Percentiles rank a stretch among this genome's conserved stretches.
phyloP scores from a whole-genome alignment of 306 rosid genomes.

The Prinsepia uniflora region DNA sequence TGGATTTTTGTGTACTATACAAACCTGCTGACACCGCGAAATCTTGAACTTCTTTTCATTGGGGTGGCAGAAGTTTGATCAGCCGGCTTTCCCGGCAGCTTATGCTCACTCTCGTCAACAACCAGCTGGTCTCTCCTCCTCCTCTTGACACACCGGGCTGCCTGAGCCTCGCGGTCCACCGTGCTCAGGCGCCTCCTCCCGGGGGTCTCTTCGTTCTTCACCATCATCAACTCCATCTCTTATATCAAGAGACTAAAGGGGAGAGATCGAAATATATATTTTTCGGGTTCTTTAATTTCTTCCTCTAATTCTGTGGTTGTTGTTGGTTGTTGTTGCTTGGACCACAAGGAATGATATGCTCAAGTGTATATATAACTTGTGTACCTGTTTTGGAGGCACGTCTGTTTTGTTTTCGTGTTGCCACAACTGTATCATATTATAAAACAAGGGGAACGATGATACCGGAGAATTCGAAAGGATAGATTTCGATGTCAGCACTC shows the following conservation, averaged over 20 bases:
- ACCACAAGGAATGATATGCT: not conserved
- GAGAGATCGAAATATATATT: not conserved
- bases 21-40: slow-evolving; percentile 76
- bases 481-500: slow-evolving; percentile 21
- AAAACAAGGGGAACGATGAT: slow-evolving; percentile 36
- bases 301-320: not conserved
- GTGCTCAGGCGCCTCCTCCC: slow-evolving; percentile 22
- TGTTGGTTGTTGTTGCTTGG: slow-evolving; percentile 21
- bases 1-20: not conserved
- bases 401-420: slow-evolving; percentile 37
- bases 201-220: slow-evolving; percentile 42
- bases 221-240: slow-evolving; percentile 32
- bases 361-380: slow-evolving; percentile 26
- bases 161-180: slow-evolving; percentile 34
- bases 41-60: slow-evolving; percentile 75
- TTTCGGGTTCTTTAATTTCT: not conserved
- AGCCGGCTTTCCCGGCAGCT: slow-evolving; percentile 9
- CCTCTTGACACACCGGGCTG: slow-evolving; percentile 41
- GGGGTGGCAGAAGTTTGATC: slow-evolving; percentile 47
- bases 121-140: slow-evolving; percentile 39
- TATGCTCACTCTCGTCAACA: slow-evolving; percentile 21
- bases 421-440: slow-evolving; percentile 22
- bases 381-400: slow-evolving; percentile 33
- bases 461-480: slow-evolving; percentile 15
- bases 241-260: not conserved